A percentile compares a stretch with the other conserved stretches of the same genome.
Evolutionary conservation across 2,329 filamentous ascomycete species (phyloP).

Genomic region (Cercospora sp.): DNA sequence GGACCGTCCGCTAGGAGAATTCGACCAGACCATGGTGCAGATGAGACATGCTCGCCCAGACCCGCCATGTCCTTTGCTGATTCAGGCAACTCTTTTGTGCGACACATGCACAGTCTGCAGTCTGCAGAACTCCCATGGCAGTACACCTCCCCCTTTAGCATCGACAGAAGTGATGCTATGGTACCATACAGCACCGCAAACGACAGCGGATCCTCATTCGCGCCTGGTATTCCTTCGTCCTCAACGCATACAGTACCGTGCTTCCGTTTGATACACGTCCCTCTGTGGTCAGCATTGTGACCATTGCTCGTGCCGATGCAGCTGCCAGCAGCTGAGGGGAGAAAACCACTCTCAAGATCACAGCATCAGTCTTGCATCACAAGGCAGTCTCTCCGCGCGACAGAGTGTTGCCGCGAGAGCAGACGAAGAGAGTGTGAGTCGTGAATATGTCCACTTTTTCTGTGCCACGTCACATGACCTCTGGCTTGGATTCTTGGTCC

Average conservation of each 20-base stretch:
- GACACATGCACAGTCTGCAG: not conserved
- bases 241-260: not conserved
- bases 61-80: not conserved
- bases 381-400: no score
- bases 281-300: no score
- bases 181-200: no score
- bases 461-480: not conserved
- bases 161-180: no score
- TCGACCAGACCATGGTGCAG: not conserved
- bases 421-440: not conserved
- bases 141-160: not conserved
- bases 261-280: no score
- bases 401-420: no score
- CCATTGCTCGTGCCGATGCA: no score
- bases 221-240: not conserved
- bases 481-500: not conserved
- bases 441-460: not conserved
- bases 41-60: not conserved
- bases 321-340: no score
- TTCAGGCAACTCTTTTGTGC: not conserved
- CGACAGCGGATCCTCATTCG: no score
- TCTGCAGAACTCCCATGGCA: not conserved
- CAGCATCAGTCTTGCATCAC: no score
- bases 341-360: no score
- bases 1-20: not conserved